Evolutionary conservation across 2,329 filamentous ascomycete genomes (phyloP).

Genomic region (Aspergillus ustus): DNA sequence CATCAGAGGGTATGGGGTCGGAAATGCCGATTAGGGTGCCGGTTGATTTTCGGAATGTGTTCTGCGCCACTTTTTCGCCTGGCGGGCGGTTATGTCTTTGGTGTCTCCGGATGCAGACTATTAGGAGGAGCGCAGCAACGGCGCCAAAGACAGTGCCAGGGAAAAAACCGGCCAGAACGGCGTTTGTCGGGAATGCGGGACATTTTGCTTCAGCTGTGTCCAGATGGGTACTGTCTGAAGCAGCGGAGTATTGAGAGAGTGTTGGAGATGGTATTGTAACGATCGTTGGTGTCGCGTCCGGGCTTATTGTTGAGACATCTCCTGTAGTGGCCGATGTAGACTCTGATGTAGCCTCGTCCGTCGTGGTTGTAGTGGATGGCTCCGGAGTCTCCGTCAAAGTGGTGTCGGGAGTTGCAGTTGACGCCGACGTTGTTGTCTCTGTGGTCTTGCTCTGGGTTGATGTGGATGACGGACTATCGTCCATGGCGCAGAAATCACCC

Average conservation of each 20-base stretch:
- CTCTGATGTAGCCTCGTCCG: background rate
- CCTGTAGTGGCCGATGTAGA: background rate
- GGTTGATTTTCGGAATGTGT: slow-evolving; percentile 39
- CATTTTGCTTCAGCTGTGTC: slow-evolving; percentile 30
- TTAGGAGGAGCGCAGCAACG: slow-evolving; percentile 59
- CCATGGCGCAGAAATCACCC: slow-evolving; percentile 35
- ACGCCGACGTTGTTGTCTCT: background rate
- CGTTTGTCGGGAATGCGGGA: slow-evolving; percentile 46
- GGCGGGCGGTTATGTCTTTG: slow-evolving; percentile 24
- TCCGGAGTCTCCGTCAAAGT: slow-evolving; percentile 27
- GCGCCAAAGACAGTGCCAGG: slow-evolving; percentile 50
- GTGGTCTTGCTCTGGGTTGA: slow-evolving; percentile 25
- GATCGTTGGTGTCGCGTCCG: background rate
- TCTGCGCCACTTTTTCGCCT: slow-evolving; percentile 29
- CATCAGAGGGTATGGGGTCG: slow-evolving; percentile 48
- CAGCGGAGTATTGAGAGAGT: slow-evolving; percentile 13
- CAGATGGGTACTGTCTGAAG: slow-evolving; percentile 8
- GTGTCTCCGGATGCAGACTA: slow-evolving; percentile 42
- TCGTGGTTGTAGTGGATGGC: slow-evolving; percentile 6
- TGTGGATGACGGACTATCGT: slow-evolving; percentile 30
- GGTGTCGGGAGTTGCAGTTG: slow-evolving; percentile 27
- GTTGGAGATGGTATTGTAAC: slow-evolving; percentile 17
- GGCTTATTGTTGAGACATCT: background rate
- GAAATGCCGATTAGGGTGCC: slow-evolving; percentile 45
- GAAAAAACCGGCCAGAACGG: slow-evolving; percentile 52